These are phyloP conservation scores for Ambrosia hybrid DNA, from an alignment of 140 eudicot species.

Conservation along the genomic window DNA sequence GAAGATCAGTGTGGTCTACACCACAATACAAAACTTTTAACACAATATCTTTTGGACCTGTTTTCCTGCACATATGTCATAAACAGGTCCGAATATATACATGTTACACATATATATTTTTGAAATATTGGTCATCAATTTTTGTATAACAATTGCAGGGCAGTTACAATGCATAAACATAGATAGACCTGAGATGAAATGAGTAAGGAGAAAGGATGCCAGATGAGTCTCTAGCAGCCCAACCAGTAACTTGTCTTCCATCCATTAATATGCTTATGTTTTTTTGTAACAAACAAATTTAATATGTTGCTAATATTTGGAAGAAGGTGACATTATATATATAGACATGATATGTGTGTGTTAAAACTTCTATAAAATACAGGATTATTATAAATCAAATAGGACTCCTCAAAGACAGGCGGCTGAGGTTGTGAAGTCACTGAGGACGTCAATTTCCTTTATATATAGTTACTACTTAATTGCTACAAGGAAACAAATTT, in stretches of 20 bases:
- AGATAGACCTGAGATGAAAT: conserved; percentile 49
- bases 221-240: conserved; percentile 64
- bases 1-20: conserved; percentile 57
- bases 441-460: conserved; percentile 20
- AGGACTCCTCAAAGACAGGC: not conserved
- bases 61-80: conserved; percentile 36
- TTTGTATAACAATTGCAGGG: conserved; percentile 3
- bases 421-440: conserved; percentile 29
- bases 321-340: not conserved
- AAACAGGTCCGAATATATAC: not conserved
- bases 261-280: conserved; percentile 34
- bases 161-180: not conserved
- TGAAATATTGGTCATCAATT: not conserved
- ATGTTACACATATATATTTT: not conserved
- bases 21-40: conserved; percentile 53
- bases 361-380: not conserved
- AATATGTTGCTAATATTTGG: conserved; percentile 8
- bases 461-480: not conserved
- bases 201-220: conserved; percentile 54
- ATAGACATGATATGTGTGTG: not conserved
- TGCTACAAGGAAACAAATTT: conserved; percentile 4
- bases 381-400: too few relatives aligned
- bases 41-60: conserved; percentile 43
- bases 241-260: conserved; percentile 51
- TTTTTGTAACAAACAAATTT: conserved; percentile 2